A percentile compares a stretch with the other conserved stretches of the same genome.
Evolutionary conservation across 1,284 basidiomycete genomes (phyloP).

Genomic region (Volvariella surrecta): DNA sequence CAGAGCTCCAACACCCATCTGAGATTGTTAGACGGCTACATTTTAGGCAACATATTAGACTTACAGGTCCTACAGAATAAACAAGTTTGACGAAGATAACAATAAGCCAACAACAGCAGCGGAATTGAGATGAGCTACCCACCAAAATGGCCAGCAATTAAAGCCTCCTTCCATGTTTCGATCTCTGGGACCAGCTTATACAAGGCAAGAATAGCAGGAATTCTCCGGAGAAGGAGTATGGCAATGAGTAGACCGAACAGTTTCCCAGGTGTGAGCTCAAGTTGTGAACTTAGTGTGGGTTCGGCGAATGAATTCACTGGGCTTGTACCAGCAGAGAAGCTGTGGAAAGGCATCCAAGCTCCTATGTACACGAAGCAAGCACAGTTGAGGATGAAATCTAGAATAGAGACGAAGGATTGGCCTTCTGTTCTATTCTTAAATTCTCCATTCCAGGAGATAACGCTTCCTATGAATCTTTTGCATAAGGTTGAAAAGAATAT

Average conservation of each 20-base stretch:
- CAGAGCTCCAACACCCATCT: conserved; percentile 80
- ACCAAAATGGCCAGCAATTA: conserved; percentile 88
- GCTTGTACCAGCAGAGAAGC: conserved; percentile 39
- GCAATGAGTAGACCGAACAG: conserved; percentile 58
- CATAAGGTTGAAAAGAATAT: conserved; percentile 1
- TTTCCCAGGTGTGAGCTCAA: conserved; percentile 71
- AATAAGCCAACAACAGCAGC: conserved; percentile 1
- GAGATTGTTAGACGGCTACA: conserved; percentile 2
- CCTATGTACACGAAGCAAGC: conserved; percentile 88
- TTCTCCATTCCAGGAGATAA: conserved; percentile 92
- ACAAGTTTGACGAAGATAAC: not conserved
- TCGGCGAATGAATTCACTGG: not conserved
- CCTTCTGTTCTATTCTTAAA: conserved; percentile 83
- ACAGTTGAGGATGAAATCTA: conserved; percentile 82
- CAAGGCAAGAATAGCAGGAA: conserved; percentile 66
- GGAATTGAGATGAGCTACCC: conserved; percentile 11
- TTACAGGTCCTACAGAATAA: conserved; percentile 40
- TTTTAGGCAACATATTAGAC: conserved; percentile 13
- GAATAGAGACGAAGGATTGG: conserved; percentile 82
- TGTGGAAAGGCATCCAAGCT: conserved; percentile 77
- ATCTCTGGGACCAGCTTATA: conserved; percentile 86
- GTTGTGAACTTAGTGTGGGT: conserved; percentile 28
- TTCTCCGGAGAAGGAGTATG: conserved; percentile 66
- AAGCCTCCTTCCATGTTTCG: conserved; percentile 65
- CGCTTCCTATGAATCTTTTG: conserved; percentile 50